phyloP scores from a whole-genome alignment of 345 rosid genomes.

The Mallotus nudiflorus region DNA sequence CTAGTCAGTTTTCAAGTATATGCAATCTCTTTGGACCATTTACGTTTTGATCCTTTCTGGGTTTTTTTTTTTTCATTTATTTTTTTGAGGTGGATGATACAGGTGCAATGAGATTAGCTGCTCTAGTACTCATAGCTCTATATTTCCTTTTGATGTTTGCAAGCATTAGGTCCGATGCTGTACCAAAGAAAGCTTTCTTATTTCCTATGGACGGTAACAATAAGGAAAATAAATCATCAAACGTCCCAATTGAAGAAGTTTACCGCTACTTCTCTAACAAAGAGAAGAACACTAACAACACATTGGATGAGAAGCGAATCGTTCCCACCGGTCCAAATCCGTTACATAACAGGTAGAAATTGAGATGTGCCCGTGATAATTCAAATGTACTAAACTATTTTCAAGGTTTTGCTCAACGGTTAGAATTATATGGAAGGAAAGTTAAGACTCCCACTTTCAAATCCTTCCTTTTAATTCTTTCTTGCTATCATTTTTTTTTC shows the following conservation, averaged over 20 bases:
- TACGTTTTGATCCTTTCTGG: background rate
- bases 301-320: constrained; percentile 26
- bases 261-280: constrained; percentile 12
- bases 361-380: background rate
- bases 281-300: constrained; percentile 4
- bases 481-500: background rate
- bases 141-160: constrained; percentile 16
- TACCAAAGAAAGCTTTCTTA: constrained; percentile 12
- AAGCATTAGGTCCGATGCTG: constrained; percentile 15
- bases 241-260: constrained; percentile 4
- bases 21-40: background rate
- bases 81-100: background rate
- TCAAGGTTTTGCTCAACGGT: background rate
- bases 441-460: background rate
- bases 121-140: constrained; percentile 4
- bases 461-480: too few relatives aligned
- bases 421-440: background rate
- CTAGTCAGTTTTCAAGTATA: constrained; percentile 13
- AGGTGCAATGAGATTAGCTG: constrained; percentile 27
- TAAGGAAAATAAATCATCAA: constrained; percentile 5
- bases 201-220: background rate
- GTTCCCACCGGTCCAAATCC: constrained; percentile 44
- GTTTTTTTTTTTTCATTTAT: background rate
- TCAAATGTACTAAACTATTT: background rate
- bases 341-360: constrained; percentile 30